Evolutionary conservation across 306 rosid species (phyloP).

Genomic region (Cicer judaicum): DNA sequence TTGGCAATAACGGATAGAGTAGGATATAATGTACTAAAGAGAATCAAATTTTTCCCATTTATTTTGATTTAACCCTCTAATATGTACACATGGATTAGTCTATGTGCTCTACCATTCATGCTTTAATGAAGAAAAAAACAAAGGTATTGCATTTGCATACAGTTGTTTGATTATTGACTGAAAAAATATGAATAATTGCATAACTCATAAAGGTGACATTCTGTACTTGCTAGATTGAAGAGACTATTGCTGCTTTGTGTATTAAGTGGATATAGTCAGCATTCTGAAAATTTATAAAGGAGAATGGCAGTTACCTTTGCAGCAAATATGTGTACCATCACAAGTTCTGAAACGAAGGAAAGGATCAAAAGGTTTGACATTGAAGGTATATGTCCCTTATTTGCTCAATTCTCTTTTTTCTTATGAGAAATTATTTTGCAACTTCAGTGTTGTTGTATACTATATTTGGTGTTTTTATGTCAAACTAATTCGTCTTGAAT

Average conservation of each 20-base stretch:
- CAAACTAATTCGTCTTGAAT: constrained; percentile 26
- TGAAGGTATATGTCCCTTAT: constrained; percentile 50
- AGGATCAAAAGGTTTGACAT: constrained; percentile 40
- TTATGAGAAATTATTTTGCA: background rate
- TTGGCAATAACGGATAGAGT: no score
- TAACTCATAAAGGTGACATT: constrained; percentile 31
- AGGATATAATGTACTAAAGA: no score
- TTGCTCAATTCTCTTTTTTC: background rate
- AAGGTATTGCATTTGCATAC: background rate
- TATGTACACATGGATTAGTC: no score
- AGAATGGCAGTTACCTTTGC: constrained; percentile 58
- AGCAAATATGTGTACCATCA: constrained; percentile 53
- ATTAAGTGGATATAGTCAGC: constrained; percentile 38
- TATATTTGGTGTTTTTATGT: constrained; percentile 8
- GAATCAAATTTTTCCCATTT: no score
- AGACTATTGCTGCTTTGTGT: constrained; percentile 10
- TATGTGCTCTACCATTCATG: background rate
- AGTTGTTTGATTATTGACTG: background rate
- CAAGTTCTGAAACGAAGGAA: constrained; percentile 45
- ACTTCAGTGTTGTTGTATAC: background rate
- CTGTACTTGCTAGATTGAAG: constrained; percentile 39
- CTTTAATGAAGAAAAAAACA: background rate
- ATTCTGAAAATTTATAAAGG: constrained; percentile 39
- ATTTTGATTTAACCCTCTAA: background rate
- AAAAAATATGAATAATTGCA: background rate